Percentiles rank a stretch among this genome's conserved stretches.
Evolutionary conservation across 331 rosid species (phyloP).

Genomic region (Phaseolus coccineus): DNA sequence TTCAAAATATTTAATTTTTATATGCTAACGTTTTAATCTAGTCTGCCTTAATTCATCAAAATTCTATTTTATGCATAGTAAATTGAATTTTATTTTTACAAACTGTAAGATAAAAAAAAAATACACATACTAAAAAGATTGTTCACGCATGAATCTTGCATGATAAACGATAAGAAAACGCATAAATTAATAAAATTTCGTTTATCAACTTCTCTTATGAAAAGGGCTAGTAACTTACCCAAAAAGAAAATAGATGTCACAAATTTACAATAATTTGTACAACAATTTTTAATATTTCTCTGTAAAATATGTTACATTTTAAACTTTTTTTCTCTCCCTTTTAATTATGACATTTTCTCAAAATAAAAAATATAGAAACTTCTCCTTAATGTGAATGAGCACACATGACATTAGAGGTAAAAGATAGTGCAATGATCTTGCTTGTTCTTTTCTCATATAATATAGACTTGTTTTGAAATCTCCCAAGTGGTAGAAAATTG

Average conservation of each 20-base stretch:
- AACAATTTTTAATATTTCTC: no score
- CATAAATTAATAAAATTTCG: background rate
- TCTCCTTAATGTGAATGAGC: background rate
- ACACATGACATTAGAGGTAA: background rate
- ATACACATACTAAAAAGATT: background rate
- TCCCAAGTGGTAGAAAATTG: background rate
- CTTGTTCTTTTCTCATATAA: background rate
- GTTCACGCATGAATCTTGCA: background rate
- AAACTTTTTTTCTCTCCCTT: no score
- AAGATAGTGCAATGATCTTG: background rate
- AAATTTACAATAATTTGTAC: no score
- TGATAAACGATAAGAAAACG: background rate
- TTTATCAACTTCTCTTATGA: background rate
- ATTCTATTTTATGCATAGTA: no score
- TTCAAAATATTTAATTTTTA: no score
- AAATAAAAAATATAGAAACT: no score
- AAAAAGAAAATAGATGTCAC: background rate
- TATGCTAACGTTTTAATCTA: no score
- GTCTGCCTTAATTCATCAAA: no score
- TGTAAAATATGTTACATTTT: no score
- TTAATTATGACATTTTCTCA: no score
- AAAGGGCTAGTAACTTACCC: background rate
- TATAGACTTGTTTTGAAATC: background rate
- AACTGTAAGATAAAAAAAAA: no score
- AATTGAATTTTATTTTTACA: no score